phyloP scores from a whole-genome alignment of 176 grass and related monocot species.

The Pontederia paniculata region DNA sequence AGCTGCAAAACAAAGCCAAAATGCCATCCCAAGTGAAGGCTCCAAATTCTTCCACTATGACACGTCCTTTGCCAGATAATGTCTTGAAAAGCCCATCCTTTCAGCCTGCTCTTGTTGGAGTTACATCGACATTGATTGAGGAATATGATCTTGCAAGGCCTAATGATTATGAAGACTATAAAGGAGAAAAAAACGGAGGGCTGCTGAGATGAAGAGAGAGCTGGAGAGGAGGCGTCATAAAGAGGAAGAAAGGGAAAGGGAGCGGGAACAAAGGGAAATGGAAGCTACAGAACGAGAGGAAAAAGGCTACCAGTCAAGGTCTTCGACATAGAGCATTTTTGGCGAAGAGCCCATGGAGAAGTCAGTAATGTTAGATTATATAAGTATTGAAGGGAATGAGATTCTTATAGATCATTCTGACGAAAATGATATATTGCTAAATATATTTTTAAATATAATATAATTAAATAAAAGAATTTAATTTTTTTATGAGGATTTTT shows the following conservation, averaged over 20 bases:
- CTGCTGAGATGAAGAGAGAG: conserved; percentile 63
- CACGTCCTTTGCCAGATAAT: conserved; percentile 1
- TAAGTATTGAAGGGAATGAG: no score
- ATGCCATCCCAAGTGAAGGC: conserved; percentile 20
- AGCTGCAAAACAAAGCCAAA: conserved; percentile 26
- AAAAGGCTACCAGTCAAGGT: conserved; percentile 37
- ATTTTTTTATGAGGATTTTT: no score
- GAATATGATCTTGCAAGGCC: conserved; percentile 95
- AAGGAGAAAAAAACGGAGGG: conserved; percentile 73
- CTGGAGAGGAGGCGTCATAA: conserved; percentile 53
- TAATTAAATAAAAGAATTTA: no score
- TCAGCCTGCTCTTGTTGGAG: conserved; percentile 59
- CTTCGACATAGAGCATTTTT: conserved; percentile 52
- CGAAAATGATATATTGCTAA: no score
- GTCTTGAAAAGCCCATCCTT: conserved; percentile 22
- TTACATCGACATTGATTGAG: conserved; percentile 72
- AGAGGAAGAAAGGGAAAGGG: conserved; percentile 61
- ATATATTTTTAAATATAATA: no score
- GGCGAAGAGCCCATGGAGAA: conserved; percentile 89
- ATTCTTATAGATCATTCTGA: no score
- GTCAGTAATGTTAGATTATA: no score
- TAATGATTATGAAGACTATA: conserved; percentile 94
- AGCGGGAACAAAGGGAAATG: conserved; percentile 48
- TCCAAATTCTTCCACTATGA: neutral
- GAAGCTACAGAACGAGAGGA: conserved; percentile 48